Base-by-base conservation (phyloP, 2,329 filamentous ascomycete species). In the Achaetomium macrosporum region DNA sequence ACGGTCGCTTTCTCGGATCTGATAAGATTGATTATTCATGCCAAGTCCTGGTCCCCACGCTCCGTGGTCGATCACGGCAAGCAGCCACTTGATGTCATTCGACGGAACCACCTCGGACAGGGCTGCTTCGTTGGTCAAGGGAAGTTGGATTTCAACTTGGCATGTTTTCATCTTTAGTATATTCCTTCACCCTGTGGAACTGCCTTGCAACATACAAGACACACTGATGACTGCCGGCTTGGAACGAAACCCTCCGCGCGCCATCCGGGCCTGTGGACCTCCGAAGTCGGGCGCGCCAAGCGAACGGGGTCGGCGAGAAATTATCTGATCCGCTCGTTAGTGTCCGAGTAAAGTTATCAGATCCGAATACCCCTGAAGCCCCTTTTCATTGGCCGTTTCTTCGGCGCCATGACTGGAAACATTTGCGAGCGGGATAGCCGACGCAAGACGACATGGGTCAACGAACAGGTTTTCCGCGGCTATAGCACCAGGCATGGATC, bases 291-390 rank as follows among this genome's bases (percentile, higher is more conserved):
- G 44, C 19, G 42, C 19, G 42, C 49, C 50, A 55, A 51, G 48
- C 9, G 40, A n/a, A 40, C 17, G n/a, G 33, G 43, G 44, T 16
- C 12, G 29, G 50, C 54, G 58, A 25, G 7, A 58, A 61, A 55
- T 64, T 65, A 65, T 64, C 63, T 61, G 63, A 66, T 66, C 63
- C 63, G 61, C 59, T 50, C 52, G 36, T 39, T 50, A 52, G 54
- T 49, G 58, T 63, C 56, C 56, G 41, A 59, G 46, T 64, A 64
- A 62, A 63, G 64, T 66, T 67, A 67, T 67, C 65, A 60, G 65
- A 67, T 67, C 65, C 64, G 64, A 56, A 29, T 25, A 50, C 37
- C 50, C 40, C 52, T 47, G 41, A 9, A 10, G 13, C 33, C n/a
- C 11, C 20, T 19, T 52, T 33, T 35, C 30, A 61, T 61, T 61